Conservation (phyloP, 306 rosid genomes). For the Trifolium pratense region DNA sequence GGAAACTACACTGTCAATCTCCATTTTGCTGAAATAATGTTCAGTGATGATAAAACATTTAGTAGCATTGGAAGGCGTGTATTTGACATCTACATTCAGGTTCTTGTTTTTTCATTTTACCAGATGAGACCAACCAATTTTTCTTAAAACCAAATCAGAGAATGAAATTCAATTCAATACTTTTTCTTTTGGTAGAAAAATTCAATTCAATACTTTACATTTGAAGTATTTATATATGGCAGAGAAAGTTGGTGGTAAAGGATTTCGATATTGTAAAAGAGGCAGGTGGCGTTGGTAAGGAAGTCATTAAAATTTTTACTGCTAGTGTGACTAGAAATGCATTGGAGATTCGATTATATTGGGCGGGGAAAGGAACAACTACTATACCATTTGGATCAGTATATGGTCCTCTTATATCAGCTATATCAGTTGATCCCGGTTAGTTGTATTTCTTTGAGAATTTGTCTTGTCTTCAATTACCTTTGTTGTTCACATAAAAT, state of each 20-base stretch:
- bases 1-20: conserved; percentile 59
- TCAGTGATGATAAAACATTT: conserved; percentile 38
- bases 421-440: conserved; percentile 50
- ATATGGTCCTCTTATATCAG: conserved; percentile 55
- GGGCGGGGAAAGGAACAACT: conserved; percentile 59
- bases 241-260: conserved; percentile 38
- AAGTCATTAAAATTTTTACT: background rate
- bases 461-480: background rate
- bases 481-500: background rate
- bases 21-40: conserved; percentile 62
- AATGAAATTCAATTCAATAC: conserved; percentile 20
- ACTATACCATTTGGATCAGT: conserved; percentile 42
- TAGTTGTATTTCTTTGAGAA: conserved; percentile 1
- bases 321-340: conserved; percentile 23
- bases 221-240: conserved; percentile 9
- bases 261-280: conserved; percentile 50
- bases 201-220: background rate
- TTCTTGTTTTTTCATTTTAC: conserved; percentile 15
- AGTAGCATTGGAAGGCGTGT: conserved; percentile 57
- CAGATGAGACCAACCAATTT: background rate
- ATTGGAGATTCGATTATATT: conserved; percentile 40
- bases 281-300: conserved; percentile 47
- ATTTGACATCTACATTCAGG: conserved; percentile 67
- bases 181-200: no score
- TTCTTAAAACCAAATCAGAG: background rate